Evolutionary conservation across 2,329 filamentous ascomycete species (phyloP).

Genomic region (Bipolaris bicolor): DNA sequence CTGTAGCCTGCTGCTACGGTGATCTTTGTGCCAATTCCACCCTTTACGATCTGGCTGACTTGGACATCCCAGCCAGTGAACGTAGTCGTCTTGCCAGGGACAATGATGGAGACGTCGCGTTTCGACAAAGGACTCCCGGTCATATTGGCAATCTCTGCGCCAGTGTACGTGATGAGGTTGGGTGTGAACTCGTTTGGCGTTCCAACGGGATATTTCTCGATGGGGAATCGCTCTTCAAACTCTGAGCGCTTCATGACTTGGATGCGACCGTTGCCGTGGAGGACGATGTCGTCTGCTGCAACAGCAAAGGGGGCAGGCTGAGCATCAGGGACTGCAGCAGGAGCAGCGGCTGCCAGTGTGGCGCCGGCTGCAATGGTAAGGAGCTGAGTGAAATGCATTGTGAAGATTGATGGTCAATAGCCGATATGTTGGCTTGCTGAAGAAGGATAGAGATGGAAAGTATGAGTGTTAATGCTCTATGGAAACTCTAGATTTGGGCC

Average conservation of each 20-base stretch:
- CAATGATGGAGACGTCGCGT: constrained; percentile 24
- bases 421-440: not conserved
- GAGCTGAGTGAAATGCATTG: constrained; percentile 29
- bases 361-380: constrained; percentile 24
- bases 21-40: constrained; percentile 24
- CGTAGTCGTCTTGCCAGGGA: constrained; percentile 27
- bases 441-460: not conserved
- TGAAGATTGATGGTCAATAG: not conserved
- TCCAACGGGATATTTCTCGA: constrained; percentile 15
- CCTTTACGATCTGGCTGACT: constrained; percentile 47
- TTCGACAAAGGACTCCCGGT: constrained; percentile 16
- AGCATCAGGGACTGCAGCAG: constrained; percentile 9
- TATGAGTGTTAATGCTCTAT: constrained; percentile 1
- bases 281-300: constrained; percentile 33
- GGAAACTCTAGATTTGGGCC: not conserved
- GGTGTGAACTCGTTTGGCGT: constrained; percentile 27
- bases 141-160: constrained; percentile 8
- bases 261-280: constrained; percentile 33
- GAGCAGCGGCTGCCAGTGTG: constrained; percentile 23
- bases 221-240: constrained; percentile 23
- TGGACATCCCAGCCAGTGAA: constrained; percentile 52
- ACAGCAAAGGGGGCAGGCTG: constrained; percentile 15
- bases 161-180: constrained; percentile 15
- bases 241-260: constrained; percentile 33
- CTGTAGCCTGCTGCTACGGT: constrained; percentile 46